Evolutionary conservation across 805 yeast species (phyloP).

Genomic region (Sugiyamaella qingdaonensis): DNA sequence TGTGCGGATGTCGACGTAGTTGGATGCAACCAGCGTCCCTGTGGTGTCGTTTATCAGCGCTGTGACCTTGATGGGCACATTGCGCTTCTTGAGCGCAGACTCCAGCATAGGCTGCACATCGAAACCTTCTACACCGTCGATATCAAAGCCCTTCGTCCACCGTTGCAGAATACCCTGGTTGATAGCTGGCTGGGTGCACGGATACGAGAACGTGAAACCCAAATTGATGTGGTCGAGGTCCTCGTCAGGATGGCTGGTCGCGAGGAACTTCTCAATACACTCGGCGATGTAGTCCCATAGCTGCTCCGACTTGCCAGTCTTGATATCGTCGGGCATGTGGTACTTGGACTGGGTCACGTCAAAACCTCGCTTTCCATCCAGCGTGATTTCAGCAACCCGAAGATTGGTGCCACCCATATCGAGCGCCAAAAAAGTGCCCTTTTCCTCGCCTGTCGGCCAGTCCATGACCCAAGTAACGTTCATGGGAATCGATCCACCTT

Average conservation of each 20-base stretch:
- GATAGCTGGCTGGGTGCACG: conserved; percentile 68
- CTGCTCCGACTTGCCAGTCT: conserved; percentile 71
- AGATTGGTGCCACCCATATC: conserved; percentile 97
- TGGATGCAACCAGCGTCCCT: conserved; percentile 93
- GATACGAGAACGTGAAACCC: conserved; percentile 95
- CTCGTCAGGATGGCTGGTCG: conserved; percentile 51
- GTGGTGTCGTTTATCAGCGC: conserved; percentile 96
- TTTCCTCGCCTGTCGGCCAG: conserved; percentile 87
- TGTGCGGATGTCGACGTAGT: conserved; percentile 83
- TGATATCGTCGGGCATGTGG: conserved; percentile 67
- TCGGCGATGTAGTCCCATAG: conserved; percentile 85
- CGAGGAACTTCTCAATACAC: conserved; percentile 66
- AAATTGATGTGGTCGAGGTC: conserved; percentile 57
- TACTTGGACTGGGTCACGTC: conserved; percentile 85
- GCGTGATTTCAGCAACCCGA: conserved; percentile 82
- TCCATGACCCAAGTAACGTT: conserved; percentile 96
- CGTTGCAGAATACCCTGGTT: conserved; percentile 84
- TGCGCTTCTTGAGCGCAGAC: conserved; percentile 56
- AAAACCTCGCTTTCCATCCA: conserved; percentile 79
- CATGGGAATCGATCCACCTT: conserved; percentile 92
- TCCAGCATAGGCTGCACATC: conserved; percentile 93
- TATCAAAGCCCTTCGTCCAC: conserved; percentile 98
- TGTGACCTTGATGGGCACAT: conserved; percentile 78
- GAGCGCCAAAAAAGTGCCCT: conserved; percentile 85
- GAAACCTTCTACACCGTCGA: conserved; percentile 86